These are phyloP conservation scores for Pichia sp. DNA, from an alignment of 1,139 yeast species.

Conservation along the genomic window DNA sequence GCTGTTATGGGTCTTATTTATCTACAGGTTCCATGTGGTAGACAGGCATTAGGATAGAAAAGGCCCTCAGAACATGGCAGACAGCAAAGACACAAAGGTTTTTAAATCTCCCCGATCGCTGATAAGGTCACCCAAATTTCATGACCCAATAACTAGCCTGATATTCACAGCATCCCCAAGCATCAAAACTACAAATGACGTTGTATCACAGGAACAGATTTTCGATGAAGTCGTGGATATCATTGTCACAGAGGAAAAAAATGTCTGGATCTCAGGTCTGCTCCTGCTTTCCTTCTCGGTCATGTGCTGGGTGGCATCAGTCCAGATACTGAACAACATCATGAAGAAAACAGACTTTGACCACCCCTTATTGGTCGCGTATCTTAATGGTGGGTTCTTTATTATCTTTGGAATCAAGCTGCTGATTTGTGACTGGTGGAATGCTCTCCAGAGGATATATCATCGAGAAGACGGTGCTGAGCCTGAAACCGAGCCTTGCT, in stretches of 20 bases:
- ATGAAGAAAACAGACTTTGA: constrained; percentile 46
- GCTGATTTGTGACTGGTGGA: not conserved
- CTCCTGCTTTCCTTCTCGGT: constrained; percentile 41
- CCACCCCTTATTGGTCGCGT: constrained; percentile 47
- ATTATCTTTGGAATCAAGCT: constrained; percentile 35
- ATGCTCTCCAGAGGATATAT: not conserved
- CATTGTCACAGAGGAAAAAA: constrained; percentile 44
- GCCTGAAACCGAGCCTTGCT: not conserved
- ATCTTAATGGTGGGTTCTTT: constrained; percentile 46
- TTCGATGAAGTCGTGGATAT: constrained; percentile 40
- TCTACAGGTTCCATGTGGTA: no score
- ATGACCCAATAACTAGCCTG: constrained; percentile 13
- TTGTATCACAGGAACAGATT: constrained; percentile 23
- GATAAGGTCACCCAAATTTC: constrained; percentile 20
- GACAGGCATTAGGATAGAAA: no score
- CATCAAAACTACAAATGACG: constrained; percentile 8
- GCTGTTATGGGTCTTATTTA: no score
- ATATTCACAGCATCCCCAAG: constrained; percentile 21
- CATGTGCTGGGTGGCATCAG: constrained; percentile 46
- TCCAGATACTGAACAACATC: constrained; percentile 47
- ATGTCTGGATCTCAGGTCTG: constrained; percentile 43
- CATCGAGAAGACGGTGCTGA: not conserved
- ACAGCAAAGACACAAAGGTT: constrained; percentile 1
- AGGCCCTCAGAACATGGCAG: not conserved
- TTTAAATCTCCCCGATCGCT: constrained; percentile 26